These are phyloP conservation scores for Globisporangium rhizosaccharum DNA, from an alignment of 352 stramenopile species.

Conservation along the genomic window DNA sequence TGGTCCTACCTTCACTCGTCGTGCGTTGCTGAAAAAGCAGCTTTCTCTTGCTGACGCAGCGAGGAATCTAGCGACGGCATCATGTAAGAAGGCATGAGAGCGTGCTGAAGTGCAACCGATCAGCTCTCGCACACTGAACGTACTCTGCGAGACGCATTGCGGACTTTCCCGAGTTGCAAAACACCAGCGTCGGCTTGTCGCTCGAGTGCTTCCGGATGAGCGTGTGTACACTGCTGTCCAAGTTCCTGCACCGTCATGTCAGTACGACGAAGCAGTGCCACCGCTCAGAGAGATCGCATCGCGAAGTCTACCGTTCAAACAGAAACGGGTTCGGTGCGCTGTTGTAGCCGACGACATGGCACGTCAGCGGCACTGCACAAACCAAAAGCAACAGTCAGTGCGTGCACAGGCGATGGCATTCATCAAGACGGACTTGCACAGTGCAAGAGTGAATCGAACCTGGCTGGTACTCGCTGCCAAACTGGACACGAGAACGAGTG, in stretches of 20 bases:
- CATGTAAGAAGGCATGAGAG: not conserved
- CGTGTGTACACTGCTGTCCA: slow-evolving; percentile 36
- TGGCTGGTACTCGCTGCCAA: slow-evolving; percentile 36
- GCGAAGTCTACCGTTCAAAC: slow-evolving; percentile 23
- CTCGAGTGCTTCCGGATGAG: slow-evolving; percentile 36
- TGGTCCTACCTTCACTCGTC: slow-evolving; percentile 7
- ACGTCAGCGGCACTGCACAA: slow-evolving; percentile 22
- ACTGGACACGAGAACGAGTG: slow-evolving; percentile 15
- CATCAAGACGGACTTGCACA: not conserved
- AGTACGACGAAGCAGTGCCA: not conserved
- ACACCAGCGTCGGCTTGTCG: slow-evolving; percentile 51
- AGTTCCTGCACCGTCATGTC: slow-evolving; percentile 19
- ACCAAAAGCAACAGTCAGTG: no score
- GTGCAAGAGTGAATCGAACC: slow-evolving; percentile 12
- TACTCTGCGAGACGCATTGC: slow-evolving; percentile 25
- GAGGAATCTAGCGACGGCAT: slow-evolving; percentile 2
- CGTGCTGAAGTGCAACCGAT: not conserved
- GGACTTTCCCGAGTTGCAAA: slow-evolving; percentile 37
- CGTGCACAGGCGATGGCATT: not conserved
- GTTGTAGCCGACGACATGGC: slow-evolving; percentile 25
- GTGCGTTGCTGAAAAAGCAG: not conserved
- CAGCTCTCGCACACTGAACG: not conserved
- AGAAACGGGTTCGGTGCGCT: slow-evolving; percentile 22
- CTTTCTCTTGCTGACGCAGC: not conserved
- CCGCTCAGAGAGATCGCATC: not conserved